A percentile compares a stretch with the other conserved stretches of the same genome.
These are phyloP conservation scores for Viridothelium virens DNA, from an alignment of 495 filamentous ascomycete genomes.

Conservation along the genomic window DNA sequence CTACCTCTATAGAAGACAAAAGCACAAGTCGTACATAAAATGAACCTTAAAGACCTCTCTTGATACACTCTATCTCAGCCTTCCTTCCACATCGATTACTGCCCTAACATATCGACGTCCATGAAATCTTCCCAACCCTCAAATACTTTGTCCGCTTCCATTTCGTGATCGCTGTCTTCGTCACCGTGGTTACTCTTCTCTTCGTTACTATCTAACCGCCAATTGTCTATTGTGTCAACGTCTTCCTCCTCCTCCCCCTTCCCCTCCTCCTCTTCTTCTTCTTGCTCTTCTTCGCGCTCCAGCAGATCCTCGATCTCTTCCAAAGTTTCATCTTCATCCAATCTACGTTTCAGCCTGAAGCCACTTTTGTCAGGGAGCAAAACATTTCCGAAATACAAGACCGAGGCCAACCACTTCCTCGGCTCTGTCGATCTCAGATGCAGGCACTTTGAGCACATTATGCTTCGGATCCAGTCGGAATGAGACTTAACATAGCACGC, in stretches of 20 bases:
- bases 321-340: neutral
- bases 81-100: neutral
- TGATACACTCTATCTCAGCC: neutral
- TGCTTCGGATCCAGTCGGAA: neutral
- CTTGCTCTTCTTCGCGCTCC: neutral
- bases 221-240: neutral
- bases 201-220: neutral
- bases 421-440: neutral
- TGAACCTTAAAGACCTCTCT: neutral
- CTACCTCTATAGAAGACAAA: no score
- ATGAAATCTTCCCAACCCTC: neutral
- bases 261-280: no score
- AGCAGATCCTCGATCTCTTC: neutral
- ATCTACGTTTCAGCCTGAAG: neutral
- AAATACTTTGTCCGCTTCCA: neutral
- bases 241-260: no score
- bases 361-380: neutral
- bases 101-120: neutral
- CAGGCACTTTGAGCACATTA: neutral
- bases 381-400: neutral
- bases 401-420: neutral
- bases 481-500: neutral
- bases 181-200: neutral
- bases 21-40: neutral
- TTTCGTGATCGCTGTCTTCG: neutral